Base-by-base conservation (phyloP, 2,329 filamentous ascomycete species). In the Penicillium sclerotiorum region DNA sequence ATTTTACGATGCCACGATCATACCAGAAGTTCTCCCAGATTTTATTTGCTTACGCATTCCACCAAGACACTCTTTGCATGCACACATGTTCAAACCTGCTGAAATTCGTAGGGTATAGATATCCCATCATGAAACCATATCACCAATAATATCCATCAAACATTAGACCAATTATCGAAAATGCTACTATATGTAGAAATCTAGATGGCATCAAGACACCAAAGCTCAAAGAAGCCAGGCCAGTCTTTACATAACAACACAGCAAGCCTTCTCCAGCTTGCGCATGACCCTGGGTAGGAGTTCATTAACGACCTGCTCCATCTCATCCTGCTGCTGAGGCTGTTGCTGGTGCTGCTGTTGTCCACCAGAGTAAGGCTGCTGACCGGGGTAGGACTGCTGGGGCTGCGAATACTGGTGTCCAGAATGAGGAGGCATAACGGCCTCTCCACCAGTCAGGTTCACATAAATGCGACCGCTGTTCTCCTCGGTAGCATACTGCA, bases 391-490 rank as follows among this genome's bases (percentile, higher is more conserved):
- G 28, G 79, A 22, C 12, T 69, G 69, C 41, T 74, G 67, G 46
- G 72, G 70, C 30, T 74, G 73, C n/a, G 75, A 61, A 42, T 69
- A 67, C 23, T 62, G 73, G 48, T 78, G 75, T 32, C 79, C 76
- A 35, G 77, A 72, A 43, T 68, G 64, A 18, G 51, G 57, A 38
- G 75, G 77, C 70, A 72, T 73, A 33, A 73, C 65, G 3, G 83
- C 84, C 41, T 83, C 77, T 11, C 86, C 88, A 47, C 91, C 90
- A 59, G 87, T 84, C 56, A 97, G 77, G 66, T 96, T 88, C 54
- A 97, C 84, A 67, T 90, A 96, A 35, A 99, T 92, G 13, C 91
- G 78, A 1, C 94, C 94, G 8, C 87, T 88, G 61, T 99, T 97
- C 41, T 88, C 86, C 76, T 97, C 94, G 1, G 90, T 95, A 49